A percentile compares a stretch with the other conserved stretches of the same genome.
Conservation (phyloP, 441 rosid species). For the Populus trichocarpa region DNA sequence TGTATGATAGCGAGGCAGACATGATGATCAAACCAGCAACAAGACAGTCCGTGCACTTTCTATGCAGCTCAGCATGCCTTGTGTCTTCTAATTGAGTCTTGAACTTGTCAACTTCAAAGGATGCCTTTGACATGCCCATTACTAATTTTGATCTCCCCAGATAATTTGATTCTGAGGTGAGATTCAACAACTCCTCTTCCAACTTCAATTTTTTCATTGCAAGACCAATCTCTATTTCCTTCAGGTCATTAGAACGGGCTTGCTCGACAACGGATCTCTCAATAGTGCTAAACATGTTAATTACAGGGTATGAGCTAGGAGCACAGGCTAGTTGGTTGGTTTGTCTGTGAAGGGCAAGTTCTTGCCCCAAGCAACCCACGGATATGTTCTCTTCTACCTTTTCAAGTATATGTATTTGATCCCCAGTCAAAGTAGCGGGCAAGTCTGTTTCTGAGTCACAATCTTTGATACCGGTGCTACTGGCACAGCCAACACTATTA, state of each 20-base stretch:
- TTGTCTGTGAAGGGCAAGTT: slow-evolving; percentile 35
- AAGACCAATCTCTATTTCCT: slow-evolving; percentile 60
- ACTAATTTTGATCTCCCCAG: slow-evolving; percentile 62
- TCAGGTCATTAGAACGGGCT: slow-evolving; percentile 75
- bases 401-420: slow-evolving; percentile 27
- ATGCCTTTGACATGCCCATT: slow-evolving; percentile 60
- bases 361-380: slow-evolving; percentile 29
- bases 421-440: slow-evolving; percentile 12
- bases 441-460: slow-evolving; percentile 21
- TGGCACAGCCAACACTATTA: slow-evolving; percentile 25
- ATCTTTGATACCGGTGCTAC: slow-evolving; percentile 19
- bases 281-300: slow-evolving; percentile 27
- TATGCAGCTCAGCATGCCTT: slow-evolving; percentile 67
- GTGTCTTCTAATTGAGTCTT: slow-evolving; percentile 64
- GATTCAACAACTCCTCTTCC: slow-evolving; percentile 53
- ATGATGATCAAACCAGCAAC: slow-evolving; percentile 70
- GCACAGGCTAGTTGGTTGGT: slow-evolving; percentile 37
- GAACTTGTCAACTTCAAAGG: slow-evolving; percentile 71
- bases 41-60: slow-evolving; percentile 67
- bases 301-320: slow-evolving; percentile 30
- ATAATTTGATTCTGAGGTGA: slow-evolving; percentile 52
- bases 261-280: slow-evolving; percentile 62
- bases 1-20: slow-evolving; percentile 52
- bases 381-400: slow-evolving; percentile 34
- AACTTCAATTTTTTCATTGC: slow-evolving; percentile 44